phyloP scores from a whole-genome alignment of 495 filamentous ascomycete genomes.

The Hypoxylon trugodes region DNA sequence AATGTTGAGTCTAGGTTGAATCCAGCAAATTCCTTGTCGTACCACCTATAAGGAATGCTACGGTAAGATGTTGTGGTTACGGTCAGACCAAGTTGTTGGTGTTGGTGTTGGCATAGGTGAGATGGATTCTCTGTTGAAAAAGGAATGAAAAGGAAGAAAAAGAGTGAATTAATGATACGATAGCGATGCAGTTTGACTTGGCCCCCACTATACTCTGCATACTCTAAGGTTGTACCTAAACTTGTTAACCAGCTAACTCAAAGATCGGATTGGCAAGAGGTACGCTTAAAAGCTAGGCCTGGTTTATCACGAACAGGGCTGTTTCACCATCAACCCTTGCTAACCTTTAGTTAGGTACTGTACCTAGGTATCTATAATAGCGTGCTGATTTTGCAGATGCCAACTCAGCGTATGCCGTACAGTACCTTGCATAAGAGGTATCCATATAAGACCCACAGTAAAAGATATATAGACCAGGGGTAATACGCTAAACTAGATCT shows the following conservation, averaged over 20 bases:
- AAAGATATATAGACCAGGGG: background rate
- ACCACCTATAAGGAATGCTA: background rate
- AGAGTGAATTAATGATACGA: background rate
- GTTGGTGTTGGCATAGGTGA: background rate
- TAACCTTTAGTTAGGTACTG: conserved; percentile 10
- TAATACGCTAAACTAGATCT: conserved; percentile 1
- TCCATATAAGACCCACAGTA: background rate
- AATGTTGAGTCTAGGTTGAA: background rate
- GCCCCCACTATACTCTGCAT: background rate
- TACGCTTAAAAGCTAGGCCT: background rate
- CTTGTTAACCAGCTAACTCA: too few species aligned
- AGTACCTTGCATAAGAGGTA: conserved; percentile 28
- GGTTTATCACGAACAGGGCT: conserved; percentile 3
- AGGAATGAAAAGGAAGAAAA: background rate
- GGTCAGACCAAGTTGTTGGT: too few species aligned
- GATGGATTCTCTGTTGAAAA: conserved; percentile 7
- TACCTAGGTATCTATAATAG: background rate
- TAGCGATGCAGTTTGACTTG: background rate
- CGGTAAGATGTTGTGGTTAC: conserved; percentile 10
- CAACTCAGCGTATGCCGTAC: conserved; percentile 33
- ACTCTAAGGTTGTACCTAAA: too few species aligned
- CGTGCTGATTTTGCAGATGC: conserved; percentile 22
- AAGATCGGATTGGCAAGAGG: background rate
- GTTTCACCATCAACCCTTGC: conserved; percentile 34
- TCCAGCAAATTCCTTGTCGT: background rate